Conservation (phyloP, 2,329 filamentous ascomycete species). For the Mariannaea elegans region DNA sequence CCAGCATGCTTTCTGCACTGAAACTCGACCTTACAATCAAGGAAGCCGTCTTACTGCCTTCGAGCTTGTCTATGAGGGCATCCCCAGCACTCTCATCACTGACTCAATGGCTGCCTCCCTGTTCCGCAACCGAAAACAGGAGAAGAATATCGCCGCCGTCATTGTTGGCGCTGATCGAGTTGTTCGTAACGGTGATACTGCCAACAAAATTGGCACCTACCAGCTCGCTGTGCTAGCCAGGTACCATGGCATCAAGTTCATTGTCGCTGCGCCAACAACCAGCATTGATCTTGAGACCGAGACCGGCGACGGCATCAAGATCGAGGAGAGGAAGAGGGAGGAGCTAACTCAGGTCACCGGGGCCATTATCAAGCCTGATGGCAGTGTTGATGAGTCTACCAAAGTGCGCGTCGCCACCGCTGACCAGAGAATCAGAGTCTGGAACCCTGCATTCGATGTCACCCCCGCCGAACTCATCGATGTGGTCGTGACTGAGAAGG, state of each 20-base stretch:
- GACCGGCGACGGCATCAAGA: constrained; percentile 82
- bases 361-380: constrained; percentile 71
- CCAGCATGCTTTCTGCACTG: constrained; percentile 91
- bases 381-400: constrained; percentile 67
- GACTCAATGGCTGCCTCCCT: constrained; percentile 97
- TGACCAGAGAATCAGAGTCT: constrained; percentile 80
- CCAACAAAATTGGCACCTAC: constrained; percentile 99
- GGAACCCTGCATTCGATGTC: constrained; percentile 98
- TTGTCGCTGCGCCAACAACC: constrained; percentile 93
- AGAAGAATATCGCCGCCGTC: constrained; percentile 80
- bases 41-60: constrained; percentile 94
- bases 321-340: constrained; percentile 83
- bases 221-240: constrained; percentile 88
- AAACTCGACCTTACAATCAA: constrained; percentile 98
- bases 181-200: constrained; percentile 95
- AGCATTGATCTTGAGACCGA: constrained; percentile 88
- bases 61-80: constrained; percentile 92
- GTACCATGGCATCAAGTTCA: constrained; percentile 89
- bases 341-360: constrained; percentile 90
- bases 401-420: constrained; percentile 83
- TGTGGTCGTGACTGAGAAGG: constrained; percentile 91
- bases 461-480: constrained; percentile 91
- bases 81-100: constrained; percentile 90
- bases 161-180: constrained; percentile 96
- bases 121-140: constrained; percentile 69